phyloP scores from a whole-genome alignment of 306 rosid genomes.

The Echinosophora koreensis region DNA sequence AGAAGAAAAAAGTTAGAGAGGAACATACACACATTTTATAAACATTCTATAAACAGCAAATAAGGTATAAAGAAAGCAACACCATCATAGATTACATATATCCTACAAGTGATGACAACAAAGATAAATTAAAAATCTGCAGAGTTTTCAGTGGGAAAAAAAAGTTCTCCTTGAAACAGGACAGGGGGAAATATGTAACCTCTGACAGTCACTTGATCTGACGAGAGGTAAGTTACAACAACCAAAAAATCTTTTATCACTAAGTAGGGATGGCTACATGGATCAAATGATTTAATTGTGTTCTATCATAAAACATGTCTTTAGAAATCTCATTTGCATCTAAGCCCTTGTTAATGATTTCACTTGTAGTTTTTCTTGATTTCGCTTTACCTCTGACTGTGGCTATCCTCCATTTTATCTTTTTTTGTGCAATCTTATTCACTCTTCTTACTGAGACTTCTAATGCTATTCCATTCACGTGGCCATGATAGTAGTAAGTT shows the following conservation, averaged over 20 bases:
- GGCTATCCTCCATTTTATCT: not conserved
- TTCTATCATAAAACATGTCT: too few species aligned
- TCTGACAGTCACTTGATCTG: conserved; percentile 11
- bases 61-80: not conserved
- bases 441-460: too few species aligned
- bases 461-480: too few species aligned
- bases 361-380: not conserved
- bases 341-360: too few species aligned
- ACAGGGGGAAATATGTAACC: conserved; percentile 4
- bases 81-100: not conserved
- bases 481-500: not conserved
- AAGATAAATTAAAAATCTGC: conserved; percentile 14
- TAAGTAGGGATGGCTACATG: not conserved
- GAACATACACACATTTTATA: conserved; percentile 11
- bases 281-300: not conserved
- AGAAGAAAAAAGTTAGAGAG: not conserved
- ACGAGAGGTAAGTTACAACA: not conserved
- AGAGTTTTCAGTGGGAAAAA: not conserved
- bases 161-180: conserved; percentile 11
- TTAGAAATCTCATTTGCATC: too few species aligned
- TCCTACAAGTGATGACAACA: not conserved
- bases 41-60: conserved; percentile 2
- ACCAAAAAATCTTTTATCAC: not conserved
- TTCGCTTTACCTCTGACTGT: not conserved
- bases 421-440: too few species aligned